Evolutionary conservation across 108 stramenopile genomes (phyloP).

Genomic region (Cyclotella cryptica): DNA sequence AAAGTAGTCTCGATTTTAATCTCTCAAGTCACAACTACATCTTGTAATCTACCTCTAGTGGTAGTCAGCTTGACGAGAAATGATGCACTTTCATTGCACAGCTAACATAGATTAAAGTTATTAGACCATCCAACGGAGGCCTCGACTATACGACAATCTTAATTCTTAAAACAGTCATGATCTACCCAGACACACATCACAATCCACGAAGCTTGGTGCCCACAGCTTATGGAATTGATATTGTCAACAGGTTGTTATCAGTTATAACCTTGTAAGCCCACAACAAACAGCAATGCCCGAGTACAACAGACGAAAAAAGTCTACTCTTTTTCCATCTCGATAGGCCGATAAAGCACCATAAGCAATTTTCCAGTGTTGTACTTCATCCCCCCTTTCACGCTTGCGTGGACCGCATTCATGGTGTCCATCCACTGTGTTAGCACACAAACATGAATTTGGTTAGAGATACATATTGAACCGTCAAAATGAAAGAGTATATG

Average conservation of each 20-base stretch:
- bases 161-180: too few species aligned
- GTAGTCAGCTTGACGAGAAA: too few species aligned
- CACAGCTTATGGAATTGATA: too few species aligned
- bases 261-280: too few species aligned
- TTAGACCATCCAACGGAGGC: neutral
- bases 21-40: too few species aligned
- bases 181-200: too few species aligned
- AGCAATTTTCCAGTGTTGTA: slow-evolving; percentile 90
- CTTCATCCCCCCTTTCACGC: slow-evolving; percentile 78
- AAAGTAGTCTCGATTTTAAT: too few species aligned
- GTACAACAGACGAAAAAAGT: neutral
- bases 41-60: too few species aligned
- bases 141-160: too few species aligned
- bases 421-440: slow-evolving; percentile 73
- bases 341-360: slow-evolving; percentile 86
- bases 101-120: neutral
- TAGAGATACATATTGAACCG: neutral
- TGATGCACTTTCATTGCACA: neutral
- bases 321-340: slow-evolving; percentile 48
- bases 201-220: too few species aligned
- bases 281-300: too few species aligned
- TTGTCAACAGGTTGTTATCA: too few species aligned
- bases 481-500: neutral
- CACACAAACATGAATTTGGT: neutral
- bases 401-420: slow-evolving; percentile 53